Conservation (phyloP, 345 rosid species). For the Psidium friedrichsthalianum region DNA sequence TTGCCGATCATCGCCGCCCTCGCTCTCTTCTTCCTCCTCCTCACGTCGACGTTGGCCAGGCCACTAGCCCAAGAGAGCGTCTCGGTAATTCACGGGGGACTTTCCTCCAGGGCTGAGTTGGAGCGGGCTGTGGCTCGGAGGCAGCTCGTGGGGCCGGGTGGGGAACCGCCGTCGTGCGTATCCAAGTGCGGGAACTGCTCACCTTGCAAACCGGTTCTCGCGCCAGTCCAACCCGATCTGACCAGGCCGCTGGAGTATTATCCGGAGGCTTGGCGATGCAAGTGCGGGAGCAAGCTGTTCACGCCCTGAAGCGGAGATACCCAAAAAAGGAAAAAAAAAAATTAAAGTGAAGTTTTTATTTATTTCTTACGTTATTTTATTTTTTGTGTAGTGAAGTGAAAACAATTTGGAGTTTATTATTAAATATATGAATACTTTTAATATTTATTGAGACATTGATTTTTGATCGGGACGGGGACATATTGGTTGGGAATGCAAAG, state of each 20-base stretch:
- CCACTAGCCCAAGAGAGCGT: not conserved
- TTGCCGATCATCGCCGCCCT: not conserved
- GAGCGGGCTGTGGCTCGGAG: conserved; percentile 14
- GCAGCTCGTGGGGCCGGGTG: conserved; percentile 47
- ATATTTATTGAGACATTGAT: not conserved
- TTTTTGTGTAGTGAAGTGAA: not conserved
- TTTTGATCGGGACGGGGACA: not conserved
- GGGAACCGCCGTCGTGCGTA: conserved; percentile 69
- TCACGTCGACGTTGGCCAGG: not conserved
- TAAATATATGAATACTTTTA: not conserved
- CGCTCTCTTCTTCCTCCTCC: not conserved
- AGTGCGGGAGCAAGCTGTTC: conserved; percentile 73
- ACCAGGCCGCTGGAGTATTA: conserved; percentile 70
- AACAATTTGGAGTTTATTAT: not conserved
- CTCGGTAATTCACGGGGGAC: not conserved
- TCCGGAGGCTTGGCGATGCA: conserved; percentile 99
- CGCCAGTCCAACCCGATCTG: conserved; percentile 68
- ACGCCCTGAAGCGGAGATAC: conserved; percentile 33
- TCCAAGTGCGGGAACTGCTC: conserved; percentile 74
- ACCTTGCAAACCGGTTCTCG: conserved; percentile 84
- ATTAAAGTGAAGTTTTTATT: not conserved
- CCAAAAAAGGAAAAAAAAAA: fast-evolving
- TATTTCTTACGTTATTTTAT: not conserved
- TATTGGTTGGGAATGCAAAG: not conserved
- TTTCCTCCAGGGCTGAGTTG: not conserved